Percentiles rank a stretch among this genome's conserved stretches.
Evolutionary conservation across 306 rosid species (phyloP).

Genomic region (Hippophae rhamnoides): DNA sequence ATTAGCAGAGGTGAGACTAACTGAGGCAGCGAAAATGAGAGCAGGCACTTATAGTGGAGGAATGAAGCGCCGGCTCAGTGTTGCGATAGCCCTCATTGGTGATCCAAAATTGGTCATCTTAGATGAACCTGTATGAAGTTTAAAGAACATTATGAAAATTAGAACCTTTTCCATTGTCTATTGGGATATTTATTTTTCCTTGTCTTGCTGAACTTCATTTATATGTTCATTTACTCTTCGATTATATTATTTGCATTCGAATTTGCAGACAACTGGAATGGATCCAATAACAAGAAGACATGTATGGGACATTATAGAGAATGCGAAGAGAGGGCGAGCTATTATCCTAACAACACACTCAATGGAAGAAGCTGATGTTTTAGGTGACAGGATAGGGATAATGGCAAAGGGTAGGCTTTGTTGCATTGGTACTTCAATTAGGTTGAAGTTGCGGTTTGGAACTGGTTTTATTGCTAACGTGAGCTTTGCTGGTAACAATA

Average conservation of each 20-base stretch:
- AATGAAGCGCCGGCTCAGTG: constrained; percentile 88
- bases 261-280: constrained; percentile 74
- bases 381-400: constrained; percentile 83
- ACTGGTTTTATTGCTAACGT: constrained; percentile 66
- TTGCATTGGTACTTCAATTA: constrained; percentile 77
- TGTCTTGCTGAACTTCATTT: neutral
- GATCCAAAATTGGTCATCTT: constrained; percentile 71
- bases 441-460: constrained; percentile 79
- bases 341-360: constrained; percentile 86
- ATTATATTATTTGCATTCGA: constrained; percentile 18
- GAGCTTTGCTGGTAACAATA: constrained; percentile 37
- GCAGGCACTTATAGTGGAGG: constrained; percentile 93
- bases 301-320: constrained; percentile 82
- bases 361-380: constrained; percentile 94
- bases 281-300: constrained; percentile 95
- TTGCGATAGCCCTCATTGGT: constrained; percentile 84
- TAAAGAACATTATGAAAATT: neutral
- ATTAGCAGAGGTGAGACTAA: constrained; percentile 65
- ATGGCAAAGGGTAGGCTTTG: constrained; percentile 91
- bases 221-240: constrained; percentile 10
- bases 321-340: constrained; percentile 76
- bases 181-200: no score
- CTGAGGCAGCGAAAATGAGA: constrained; percentile 60
- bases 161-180: no score
- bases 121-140: constrained; percentile 72